A percentile compares a stretch with the other conserved stretches of the same genome.
phyloP scores from a whole-genome alignment of 345 rosid species.

The Leavenworthia alabamica region DNA sequence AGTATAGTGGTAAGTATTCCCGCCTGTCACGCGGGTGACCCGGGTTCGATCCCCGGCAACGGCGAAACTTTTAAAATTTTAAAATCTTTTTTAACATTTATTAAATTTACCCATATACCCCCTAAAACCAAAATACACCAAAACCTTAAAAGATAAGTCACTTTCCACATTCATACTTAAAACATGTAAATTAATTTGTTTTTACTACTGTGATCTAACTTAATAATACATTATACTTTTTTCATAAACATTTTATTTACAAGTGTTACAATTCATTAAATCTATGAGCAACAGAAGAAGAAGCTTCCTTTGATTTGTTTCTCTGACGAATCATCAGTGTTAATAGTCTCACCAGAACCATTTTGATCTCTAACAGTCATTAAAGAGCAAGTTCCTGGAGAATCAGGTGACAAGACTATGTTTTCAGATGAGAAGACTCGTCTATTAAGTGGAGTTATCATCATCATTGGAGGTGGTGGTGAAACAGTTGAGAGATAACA shows the following conservation, averaged over 20 bases:
- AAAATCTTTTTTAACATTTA: background rate
- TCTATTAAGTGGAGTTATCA: constrained; percentile 41
- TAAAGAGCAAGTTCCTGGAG: constrained; percentile 80
- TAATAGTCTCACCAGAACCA: constrained; percentile 32
- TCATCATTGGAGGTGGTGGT: constrained; percentile 54
- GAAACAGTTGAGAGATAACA: constrained; percentile 55
- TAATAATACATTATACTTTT: background rate
- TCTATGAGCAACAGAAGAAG: constrained; percentile 54
- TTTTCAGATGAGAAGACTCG: constrained; percentile 45
- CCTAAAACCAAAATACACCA: background rate
- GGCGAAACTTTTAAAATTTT: constrained; percentile 35
- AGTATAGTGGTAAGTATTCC: no score
- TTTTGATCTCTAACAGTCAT: constrained; percentile 56
- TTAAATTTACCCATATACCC: background rate
- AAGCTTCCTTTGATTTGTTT: constrained; percentile 53
- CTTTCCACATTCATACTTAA: background rate
- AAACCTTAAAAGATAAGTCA: background rate
- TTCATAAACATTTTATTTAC: constrained; percentile 3
- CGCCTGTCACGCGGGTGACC: constrained; percentile 98
- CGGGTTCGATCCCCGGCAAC: constrained; percentile 96
- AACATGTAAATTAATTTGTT: background rate
- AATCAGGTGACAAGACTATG: constrained; percentile 67
- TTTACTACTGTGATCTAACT: constrained; percentile 9
- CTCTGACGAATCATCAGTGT: constrained; percentile 27
- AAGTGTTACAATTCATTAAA: constrained; percentile 4